These are phyloP conservation scores for Cryphonectria naterciae DNA, from an alignment of 2,329 filamentous ascomycete genomes.

Conservation along the genomic window DNA sequence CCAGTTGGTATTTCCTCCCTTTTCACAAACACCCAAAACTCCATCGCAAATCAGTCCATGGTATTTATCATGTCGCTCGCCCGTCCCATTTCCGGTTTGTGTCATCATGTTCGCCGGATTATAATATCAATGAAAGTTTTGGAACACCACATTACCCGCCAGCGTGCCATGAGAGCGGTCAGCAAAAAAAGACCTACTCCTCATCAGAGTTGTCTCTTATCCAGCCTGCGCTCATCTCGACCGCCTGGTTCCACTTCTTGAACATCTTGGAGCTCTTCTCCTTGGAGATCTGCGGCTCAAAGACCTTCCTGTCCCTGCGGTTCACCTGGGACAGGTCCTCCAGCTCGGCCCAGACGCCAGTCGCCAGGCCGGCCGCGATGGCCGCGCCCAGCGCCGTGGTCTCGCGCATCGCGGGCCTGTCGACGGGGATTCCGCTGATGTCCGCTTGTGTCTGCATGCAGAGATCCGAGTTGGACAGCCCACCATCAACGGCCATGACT, in stretches of 20 bases:
- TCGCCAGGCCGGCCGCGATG: conserved; percentile 85
- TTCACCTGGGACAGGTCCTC: conserved; percentile 76
- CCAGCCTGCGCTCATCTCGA: conserved; percentile 63
- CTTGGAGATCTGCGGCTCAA: conserved; percentile 65
- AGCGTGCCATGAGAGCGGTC: neutral
- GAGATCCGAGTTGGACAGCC: conserved; percentile 85
- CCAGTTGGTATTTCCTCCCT: conserved; percentile 19
- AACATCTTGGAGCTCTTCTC: conserved; percentile 50
- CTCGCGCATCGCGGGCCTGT: conserved; percentile 86
- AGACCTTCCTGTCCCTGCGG: conserved; percentile 68
- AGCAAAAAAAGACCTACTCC: neutral
- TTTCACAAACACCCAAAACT: conserved; percentile 11
- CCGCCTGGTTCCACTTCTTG: conserved; percentile 59
- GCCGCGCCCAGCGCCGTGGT: conserved; percentile 87
- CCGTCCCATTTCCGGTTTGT: neutral
- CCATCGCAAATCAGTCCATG: conserved; percentile 18
- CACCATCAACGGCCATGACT: conserved; percentile 82
- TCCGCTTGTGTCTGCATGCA: conserved; percentile 93
- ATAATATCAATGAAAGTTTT: neutral
- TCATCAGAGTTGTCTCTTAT: conserved; percentile 39
- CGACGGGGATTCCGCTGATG: conserved; percentile 79
- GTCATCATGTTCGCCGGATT: neutral
- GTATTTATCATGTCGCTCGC: conserved; percentile 15
- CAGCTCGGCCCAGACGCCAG: conserved; percentile 76
- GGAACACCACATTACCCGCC: neutral